Percentiles rank a stretch among this genome's conserved stretches.
phyloP scores from a whole-genome alignment of 106 monocot species.

The Amphibolis antarctica region DNA sequence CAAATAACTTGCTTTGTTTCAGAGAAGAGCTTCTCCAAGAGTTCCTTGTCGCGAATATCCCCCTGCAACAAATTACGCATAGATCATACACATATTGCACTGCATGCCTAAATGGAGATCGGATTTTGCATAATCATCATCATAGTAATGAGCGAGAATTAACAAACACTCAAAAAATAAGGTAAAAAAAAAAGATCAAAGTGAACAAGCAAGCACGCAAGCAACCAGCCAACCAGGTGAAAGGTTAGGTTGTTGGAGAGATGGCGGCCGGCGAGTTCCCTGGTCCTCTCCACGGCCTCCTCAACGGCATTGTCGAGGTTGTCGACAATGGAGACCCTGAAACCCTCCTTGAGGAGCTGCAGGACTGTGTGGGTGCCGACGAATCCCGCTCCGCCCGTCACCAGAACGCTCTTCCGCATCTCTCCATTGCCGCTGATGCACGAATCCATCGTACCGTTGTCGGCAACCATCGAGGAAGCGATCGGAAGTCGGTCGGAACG shows the following conservation, averaged over 20 bases:
- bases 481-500: no score
- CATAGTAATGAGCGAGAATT: background rate
- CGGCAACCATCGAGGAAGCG: no score
- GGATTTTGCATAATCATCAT: background rate
- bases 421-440: no score
- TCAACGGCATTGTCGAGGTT: constrained; percentile 56
- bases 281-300: constrained; percentile 45
- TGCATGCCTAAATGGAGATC: no score
- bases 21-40: constrained; percentile 58
- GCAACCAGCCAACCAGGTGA: no score
- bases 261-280: constrained; percentile 43
- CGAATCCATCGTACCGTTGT: no score
- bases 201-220: no score
- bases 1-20: constrained; percentile 27
- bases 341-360: constrained; percentile 60
- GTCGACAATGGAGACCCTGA: constrained; percentile 46
- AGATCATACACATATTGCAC: no score
- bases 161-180: no score
- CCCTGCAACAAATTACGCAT: no score
- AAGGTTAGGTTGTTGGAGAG: constrained; percentile 42
- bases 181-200: no score
- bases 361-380: constrained; percentile 71
- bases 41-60: constrained; percentile 48
- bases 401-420: no score
- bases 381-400: constrained; percentile 73